Conservation (phyloP, 306 rosid species). For the Echinosophora koreensis region DNA sequence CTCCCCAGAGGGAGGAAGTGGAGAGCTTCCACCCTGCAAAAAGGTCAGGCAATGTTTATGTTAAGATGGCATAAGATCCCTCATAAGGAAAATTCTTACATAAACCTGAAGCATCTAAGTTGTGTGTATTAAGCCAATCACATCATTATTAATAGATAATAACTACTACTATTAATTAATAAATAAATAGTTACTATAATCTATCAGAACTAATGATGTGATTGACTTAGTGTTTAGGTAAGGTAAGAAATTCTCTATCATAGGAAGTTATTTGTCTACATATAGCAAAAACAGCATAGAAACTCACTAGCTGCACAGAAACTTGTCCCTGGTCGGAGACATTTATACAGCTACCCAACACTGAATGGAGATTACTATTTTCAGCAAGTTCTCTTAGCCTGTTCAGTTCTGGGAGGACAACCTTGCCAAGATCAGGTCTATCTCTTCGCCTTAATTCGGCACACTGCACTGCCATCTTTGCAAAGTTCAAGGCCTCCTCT, state of each 20-base stretch:
- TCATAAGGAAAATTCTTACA: no score
- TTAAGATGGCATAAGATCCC: neutral
- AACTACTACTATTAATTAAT: no score
- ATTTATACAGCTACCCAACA: slow-evolving; percentile 17
- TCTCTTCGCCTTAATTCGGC: slow-evolving; percentile 84
- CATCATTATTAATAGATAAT: no score
- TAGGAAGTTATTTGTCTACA: neutral
- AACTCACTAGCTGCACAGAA: slow-evolving; percentile 69
- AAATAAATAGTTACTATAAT: no score
- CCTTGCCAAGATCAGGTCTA: slow-evolving; percentile 84
- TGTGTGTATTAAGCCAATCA: no score
- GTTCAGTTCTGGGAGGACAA: slow-evolving; percentile 73
- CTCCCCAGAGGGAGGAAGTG: slow-evolving; percentile 39
- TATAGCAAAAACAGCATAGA: neutral
- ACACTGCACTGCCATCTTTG: slow-evolving; percentile 73
- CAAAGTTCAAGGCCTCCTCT: slow-evolving; percentile 68
- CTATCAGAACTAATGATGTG: no score
- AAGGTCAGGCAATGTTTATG: neutral
- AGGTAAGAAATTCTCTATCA: no score
- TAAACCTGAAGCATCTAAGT: no score
- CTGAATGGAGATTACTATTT: slow-evolving; percentile 33
- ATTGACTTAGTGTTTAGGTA: no score
- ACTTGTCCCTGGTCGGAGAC: slow-evolving; percentile 54
- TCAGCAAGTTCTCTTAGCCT: slow-evolving; percentile 72
- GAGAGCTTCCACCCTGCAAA: slow-evolving; percentile 50